Evolutionary conservation across 768 basidiomycete species (phyloP).

Genomic region (Kwoniella dendrophila): DNA sequence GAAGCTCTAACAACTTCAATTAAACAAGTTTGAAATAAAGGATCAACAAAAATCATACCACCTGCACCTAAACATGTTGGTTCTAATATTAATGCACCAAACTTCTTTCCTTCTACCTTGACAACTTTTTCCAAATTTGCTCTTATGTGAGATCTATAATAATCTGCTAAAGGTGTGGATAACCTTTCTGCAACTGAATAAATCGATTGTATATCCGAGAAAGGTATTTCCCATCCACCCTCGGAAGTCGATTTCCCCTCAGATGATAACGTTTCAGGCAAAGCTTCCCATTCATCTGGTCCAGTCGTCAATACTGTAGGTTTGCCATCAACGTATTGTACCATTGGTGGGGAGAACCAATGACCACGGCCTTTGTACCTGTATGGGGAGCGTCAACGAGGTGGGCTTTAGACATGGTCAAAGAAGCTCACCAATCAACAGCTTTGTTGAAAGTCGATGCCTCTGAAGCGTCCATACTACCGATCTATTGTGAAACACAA

Average conservation of each 20-base stretch:
- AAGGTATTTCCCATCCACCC: slow-evolving; percentile 46
- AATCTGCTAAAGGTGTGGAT: slow-evolving; percentile 64
- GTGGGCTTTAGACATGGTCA: neutral
- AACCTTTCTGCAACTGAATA: slow-evolving; percentile 74
- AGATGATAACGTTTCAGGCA: slow-evolving; percentile 22
- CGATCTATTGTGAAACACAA: slow-evolving; percentile 63
- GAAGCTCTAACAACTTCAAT: slow-evolving; percentile 73
- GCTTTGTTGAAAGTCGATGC: slow-evolving; percentile 72
- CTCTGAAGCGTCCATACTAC: slow-evolving; percentile 93
- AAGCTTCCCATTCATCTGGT: slow-evolving; percentile 45
- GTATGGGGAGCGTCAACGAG: neutral
- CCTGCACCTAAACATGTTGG: slow-evolving; percentile 93
- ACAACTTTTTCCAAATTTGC: slow-evolving; percentile 61
- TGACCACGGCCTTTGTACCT: slow-evolving; percentile 79
- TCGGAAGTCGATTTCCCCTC: neutral
- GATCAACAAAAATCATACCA: slow-evolving; percentile 96
- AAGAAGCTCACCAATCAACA: slow-evolving; percentile 73
- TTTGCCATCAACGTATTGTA: slow-evolving; percentile 68
- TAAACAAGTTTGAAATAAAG: slow-evolving; percentile 87
- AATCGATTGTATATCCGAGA: slow-evolving; percentile 62
- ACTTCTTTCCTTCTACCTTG: slow-evolving; percentile 51
- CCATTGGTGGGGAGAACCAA: slow-evolving; percentile 88
- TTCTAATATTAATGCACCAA: slow-evolving; percentile 78
- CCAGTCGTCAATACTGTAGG: slow-evolving; percentile 47
- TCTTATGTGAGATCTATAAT: slow-evolving; percentile 68